Percentiles rank a stretch among this genome's conserved stretches.
These are phyloP conservation scores for Trichothecium roseum DNA, from an alignment of 2,329 filamentous ascomycete species.

Conservation along the genomic window DNA sequence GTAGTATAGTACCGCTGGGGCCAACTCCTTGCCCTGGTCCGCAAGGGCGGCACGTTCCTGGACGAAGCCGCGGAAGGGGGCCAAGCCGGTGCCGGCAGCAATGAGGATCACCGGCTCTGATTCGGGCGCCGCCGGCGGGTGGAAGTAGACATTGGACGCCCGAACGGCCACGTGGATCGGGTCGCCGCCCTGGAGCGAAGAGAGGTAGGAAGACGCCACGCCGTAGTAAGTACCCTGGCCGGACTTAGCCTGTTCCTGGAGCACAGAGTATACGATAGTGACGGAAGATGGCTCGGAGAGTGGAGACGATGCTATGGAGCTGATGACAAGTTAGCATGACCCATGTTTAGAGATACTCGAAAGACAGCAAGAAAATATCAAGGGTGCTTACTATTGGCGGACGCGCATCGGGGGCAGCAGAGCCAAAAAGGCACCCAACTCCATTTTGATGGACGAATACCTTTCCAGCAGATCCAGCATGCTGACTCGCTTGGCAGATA, in stretches of 20 bases:
- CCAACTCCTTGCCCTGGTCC: conserved; percentile 38
- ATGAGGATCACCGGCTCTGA: conserved; percentile 36
- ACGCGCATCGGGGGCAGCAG: conserved; percentile 70
- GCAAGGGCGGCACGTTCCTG: conserved; percentile 48
- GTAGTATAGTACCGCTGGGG: conserved; percentile 53
- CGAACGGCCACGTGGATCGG: conserved; percentile 39
- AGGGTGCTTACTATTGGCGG: conserved; percentile 50
- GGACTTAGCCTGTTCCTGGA: conserved; percentile 44
- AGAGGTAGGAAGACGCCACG: conserved; percentile 52
- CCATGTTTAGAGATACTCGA: neutral
- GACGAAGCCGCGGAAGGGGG: conserved; percentile 53
- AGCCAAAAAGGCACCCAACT: conserved; percentile 56
- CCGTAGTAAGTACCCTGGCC: conserved; percentile 42
- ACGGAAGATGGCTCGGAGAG: conserved; percentile 44
- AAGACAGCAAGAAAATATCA: conserved; percentile 27
- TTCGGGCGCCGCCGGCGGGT: conserved; percentile 16
- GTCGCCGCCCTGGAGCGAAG: conserved; percentile 32
- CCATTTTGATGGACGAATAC: conserved; percentile 46
- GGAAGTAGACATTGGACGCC: conserved; percentile 8
- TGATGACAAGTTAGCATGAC: conserved; percentile 9
- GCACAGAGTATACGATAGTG: conserved; percentile 59
- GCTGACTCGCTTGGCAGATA: conserved; percentile 37
- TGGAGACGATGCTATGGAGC: conserved; percentile 66
- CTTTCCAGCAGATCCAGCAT: conserved; percentile 60
- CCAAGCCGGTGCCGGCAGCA: conserved; percentile 44